Percentiles rank a stretch among this genome's conserved stretches.
These are phyloP conservation scores for Pelagophyceae sp. DNA, from an alignment of 352 stramenopile genomes.

Conservation along the genomic window DNA sequence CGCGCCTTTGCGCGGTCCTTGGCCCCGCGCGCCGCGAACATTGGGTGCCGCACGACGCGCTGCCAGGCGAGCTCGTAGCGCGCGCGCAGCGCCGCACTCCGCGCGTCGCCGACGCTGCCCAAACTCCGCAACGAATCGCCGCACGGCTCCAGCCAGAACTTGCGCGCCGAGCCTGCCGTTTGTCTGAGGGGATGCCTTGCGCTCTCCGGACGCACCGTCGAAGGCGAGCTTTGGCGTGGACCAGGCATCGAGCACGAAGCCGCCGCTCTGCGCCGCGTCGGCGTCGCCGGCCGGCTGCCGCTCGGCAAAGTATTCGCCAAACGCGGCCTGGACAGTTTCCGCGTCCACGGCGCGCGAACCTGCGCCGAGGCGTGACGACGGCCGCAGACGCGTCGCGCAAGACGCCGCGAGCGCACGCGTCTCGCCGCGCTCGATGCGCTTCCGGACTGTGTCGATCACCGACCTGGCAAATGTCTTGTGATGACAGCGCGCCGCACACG, in stretches of 20 bases:
- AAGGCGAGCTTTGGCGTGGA: not conserved
- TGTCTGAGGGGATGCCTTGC: too few relatives aligned
- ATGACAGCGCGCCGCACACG: too few relatives aligned
- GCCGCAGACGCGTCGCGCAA: too few relatives aligned
- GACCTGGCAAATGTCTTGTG: too few relatives aligned
- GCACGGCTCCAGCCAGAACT: not conserved
- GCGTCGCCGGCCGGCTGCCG: not conserved
- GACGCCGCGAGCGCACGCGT: not conserved
- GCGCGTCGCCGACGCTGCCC: not conserved
- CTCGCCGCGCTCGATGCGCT: not conserved
- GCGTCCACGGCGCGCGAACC: not conserved
- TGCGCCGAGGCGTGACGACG: not conserved
- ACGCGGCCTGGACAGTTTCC: not conserved
- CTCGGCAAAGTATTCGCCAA: not conserved
- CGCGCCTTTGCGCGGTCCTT: too few relatives aligned
- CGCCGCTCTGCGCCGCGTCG: not conserved
- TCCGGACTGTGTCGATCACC: not conserved
- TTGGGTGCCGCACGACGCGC: not conserved
- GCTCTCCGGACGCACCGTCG: too few relatives aligned
- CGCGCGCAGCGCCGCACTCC: not conserved
- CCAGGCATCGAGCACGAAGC: not conserved
- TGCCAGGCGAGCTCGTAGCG: slow-evolving; percentile 1
- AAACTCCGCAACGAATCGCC: not conserved
- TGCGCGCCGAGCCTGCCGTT: not conserved
- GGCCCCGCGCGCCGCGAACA: not conserved